These are phyloP conservation scores for Solanum bukasovii DNA, from an alignment of 257 asterid species.

Conservation along the genomic window DNA sequence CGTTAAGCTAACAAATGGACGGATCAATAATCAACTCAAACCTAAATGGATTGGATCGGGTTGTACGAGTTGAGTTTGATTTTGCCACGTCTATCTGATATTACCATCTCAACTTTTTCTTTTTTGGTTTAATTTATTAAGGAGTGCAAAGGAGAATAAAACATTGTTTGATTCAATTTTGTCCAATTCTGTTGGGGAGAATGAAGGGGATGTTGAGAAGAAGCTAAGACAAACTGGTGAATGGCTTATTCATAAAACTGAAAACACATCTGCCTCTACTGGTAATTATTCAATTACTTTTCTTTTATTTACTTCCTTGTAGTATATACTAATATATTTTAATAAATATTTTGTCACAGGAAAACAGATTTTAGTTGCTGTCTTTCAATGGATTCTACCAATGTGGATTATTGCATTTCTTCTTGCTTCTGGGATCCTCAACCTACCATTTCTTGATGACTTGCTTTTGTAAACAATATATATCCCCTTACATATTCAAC, in stretches of 20 bases:
- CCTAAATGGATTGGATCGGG: no score
- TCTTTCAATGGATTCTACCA: constrained; percentile 52
- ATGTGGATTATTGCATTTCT: constrained; percentile 51
- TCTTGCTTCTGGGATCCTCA: constrained; percentile 44
- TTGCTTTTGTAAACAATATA: constrained; percentile 16
- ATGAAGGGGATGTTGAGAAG: constrained; percentile 64
- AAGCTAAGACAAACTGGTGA: constrained; percentile 70
- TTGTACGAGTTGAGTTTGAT: no score
- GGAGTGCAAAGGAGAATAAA: constrained; percentile 24
- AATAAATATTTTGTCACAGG: constrained; percentile 25
- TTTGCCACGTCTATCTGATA: no score
- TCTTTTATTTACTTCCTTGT: neutral
- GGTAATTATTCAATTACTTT: constrained; percentile 19
- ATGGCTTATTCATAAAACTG: constrained; percentile 43
- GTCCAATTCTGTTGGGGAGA: constrained; percentile 34
- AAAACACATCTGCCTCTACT: constrained; percentile 33
- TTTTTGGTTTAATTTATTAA: neutral
- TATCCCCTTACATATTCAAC: no score
- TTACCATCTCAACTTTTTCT: neutral
- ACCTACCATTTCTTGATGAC: constrained; percentile 53
- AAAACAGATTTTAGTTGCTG: constrained; percentile 38
- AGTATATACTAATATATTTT: neutral
- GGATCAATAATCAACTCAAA: no score
- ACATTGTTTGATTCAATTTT: constrained; percentile 33
- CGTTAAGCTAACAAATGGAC: no score